These are phyloP conservation scores for Blastobotrys apis DNA, from an alignment of 1,139 yeast species.

Conservation along the genomic window DNA sequence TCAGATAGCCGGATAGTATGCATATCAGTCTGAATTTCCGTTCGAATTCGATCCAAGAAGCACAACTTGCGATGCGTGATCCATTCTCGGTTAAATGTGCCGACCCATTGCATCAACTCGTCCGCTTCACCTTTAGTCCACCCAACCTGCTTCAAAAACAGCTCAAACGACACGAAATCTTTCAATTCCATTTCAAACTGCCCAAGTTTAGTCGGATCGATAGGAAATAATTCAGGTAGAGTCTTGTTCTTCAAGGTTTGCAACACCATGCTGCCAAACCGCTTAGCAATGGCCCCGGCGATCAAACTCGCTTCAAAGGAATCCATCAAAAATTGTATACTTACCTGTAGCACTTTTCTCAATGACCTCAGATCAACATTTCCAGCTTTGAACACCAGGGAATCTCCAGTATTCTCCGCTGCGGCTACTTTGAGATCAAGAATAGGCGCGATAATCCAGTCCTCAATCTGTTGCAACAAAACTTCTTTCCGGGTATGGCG, in stretches of 20 bases:
- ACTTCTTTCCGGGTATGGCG: constrained; percentile 20
- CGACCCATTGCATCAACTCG: constrained; percentile 27
- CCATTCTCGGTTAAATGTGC: constrained; percentile 27
- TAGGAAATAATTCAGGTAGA: constrained; percentile 27
- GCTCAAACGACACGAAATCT: constrained; percentile 25
- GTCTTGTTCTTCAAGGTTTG: constrained; percentile 21
- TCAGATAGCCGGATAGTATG: constrained; percentile 2
- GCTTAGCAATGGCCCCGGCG: constrained; percentile 20
- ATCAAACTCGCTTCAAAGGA: constrained; percentile 20
- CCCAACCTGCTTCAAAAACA: constrained; percentile 18
- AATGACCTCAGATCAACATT: constrained; percentile 8
- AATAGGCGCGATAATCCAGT: constrained; percentile 23
- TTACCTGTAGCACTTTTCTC: constrained; percentile 18
- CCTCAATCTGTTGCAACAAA: constrained; percentile 23
- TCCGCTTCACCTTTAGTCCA: constrained; percentile 26
- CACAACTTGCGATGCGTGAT: constrained; percentile 21
- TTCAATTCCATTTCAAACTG: constrained; percentile 21
- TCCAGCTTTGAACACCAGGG: constrained; percentile 11
- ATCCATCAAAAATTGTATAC: constrained; percentile 23
- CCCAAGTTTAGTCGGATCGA: constrained; percentile 17
- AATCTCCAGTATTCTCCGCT: constrained; percentile 12
- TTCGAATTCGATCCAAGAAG: constrained; percentile 23
- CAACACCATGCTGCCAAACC: constrained; percentile 25
- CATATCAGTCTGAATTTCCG: constrained; percentile 10
- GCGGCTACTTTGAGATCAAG: constrained; percentile 17